Conservation (phyloP, 139 green algal genomes). For the Nannochloris sp. region DNA sequence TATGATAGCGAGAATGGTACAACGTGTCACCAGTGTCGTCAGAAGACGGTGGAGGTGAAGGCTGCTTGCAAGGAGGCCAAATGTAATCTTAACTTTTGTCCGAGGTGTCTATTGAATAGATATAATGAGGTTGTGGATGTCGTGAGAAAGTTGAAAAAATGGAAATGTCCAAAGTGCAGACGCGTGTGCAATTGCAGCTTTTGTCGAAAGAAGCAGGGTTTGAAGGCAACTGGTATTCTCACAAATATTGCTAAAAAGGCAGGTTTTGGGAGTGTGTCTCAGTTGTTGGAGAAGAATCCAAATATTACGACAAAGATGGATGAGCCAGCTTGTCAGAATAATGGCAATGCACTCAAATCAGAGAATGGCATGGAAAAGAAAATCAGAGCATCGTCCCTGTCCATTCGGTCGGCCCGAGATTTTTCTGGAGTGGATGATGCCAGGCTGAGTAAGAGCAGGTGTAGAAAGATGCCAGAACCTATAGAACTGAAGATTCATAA, state of each 20-base stretch:
- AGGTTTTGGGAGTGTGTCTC: conserved; percentile 36
- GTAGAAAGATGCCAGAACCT: neutral
- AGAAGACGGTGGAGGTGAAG: conserved; percentile 51
- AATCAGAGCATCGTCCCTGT: neutral
- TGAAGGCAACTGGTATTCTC: conserved; percentile 43
- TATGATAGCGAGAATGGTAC: conserved; percentile 52
- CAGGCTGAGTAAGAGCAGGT: too few relatives aligned
- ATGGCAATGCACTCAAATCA: neutral
- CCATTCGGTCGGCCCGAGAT: too few relatives aligned
- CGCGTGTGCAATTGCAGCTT: conserved; percentile 48
- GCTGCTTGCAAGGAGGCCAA: conserved; percentile 28
- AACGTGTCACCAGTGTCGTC: conserved; percentile 53
- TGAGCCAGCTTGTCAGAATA: neutral
- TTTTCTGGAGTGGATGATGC: too few relatives aligned
- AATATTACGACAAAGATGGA: conserved; percentile 5
- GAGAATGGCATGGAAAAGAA: neutral
- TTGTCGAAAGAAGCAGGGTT: conserved; percentile 47
- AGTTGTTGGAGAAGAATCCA: conserved; percentile 41
- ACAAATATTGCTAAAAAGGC: conserved; percentile 30
- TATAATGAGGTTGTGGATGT: conserved; percentile 33
- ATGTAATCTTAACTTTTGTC: conserved; percentile 47
- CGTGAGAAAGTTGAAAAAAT: conserved; percentile 15
- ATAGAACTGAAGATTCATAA: neutral
- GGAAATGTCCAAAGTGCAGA: conserved; percentile 42
- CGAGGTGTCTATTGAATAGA: conserved; percentile 42